These are phyloP conservation scores for Linnemannia exigua DNA, from an alignment of 192 early-diverging fungal genomes.

Conservation along the genomic window DNA sequence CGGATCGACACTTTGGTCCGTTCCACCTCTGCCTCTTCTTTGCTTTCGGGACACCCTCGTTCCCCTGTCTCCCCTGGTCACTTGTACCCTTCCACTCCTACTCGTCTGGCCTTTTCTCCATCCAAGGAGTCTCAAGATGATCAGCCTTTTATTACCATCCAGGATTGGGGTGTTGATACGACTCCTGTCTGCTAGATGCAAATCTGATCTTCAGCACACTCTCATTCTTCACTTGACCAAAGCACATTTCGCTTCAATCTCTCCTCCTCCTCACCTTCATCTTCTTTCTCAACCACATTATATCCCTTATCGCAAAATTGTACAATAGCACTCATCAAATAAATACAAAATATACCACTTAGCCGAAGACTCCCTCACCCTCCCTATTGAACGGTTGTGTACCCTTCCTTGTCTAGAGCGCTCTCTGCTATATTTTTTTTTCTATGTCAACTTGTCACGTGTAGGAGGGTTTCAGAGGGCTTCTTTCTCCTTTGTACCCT, in stretches of 20 bases:
- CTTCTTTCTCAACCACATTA: not conserved
- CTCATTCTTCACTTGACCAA: not conserved
- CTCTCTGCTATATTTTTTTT: no score
- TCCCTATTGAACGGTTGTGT: no score
- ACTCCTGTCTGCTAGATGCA: not conserved
- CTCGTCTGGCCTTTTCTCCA: conserved; percentile 47
- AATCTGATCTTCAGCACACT: not conserved
- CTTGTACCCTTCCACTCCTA: conserved; percentile 36
- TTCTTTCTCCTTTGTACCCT: no score
- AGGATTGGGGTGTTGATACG: conserved; percentile 41
- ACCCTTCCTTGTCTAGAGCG: no score
- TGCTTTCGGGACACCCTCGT: conserved; percentile 1
- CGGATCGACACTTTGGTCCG: conserved; percentile 29
- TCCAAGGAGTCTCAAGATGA: conserved; percentile 41
- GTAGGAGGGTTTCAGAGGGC: no score
- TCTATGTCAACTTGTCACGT: no score
- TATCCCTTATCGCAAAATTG: no score
- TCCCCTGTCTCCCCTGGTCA: conserved; percentile 17
- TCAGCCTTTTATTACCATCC: conserved; percentile 55
- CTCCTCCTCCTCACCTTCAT: no score
- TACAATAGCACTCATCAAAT: no score
- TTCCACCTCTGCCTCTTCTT: not conserved
- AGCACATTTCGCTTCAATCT: not conserved
- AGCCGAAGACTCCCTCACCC: no score
- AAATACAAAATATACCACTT: no score